Percentiles rank a stretch among this genome's conserved stretches.
Evolutionary conservation across 805 yeast species (phyloP).

Genomic region (Pichia ethanolica): DNA sequence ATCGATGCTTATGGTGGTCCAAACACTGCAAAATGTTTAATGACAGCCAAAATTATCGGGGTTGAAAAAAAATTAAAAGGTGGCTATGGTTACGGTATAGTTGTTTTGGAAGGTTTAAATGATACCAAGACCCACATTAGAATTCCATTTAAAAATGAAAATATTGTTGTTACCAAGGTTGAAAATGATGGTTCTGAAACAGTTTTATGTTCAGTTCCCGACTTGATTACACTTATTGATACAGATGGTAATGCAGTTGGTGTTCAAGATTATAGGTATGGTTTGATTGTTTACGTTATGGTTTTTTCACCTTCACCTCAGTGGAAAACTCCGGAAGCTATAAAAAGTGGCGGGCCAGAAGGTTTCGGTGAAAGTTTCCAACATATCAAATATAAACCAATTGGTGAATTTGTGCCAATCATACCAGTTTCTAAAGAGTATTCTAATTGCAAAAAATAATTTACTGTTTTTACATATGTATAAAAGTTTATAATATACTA

Average conservation of each 20-base stretch:
- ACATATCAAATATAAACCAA: background rate
- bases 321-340: background rate
- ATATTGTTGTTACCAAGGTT: background rate
- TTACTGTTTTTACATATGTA: too few species aligned
- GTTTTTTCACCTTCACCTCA: background rate
- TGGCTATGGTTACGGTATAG: background rate
- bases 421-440: background rate
- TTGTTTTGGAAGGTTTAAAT: background rate
- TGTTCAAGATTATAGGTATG: background rate
- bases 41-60: background rate
- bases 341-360: background rate
- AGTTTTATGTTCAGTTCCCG: background rate
- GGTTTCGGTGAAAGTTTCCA: background rate
- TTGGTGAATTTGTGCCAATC: background rate
- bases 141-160: background rate
- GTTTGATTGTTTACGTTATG: background rate
- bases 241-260: conserved; percentile 1
- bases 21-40: background rate
- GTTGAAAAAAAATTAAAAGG: background rate
- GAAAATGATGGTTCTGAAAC: background rate
- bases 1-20: background rate
- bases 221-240: background rate
- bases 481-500: too few species aligned
- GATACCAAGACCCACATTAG: background rate
- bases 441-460: too few species aligned